A percentile compares a stretch with the other conserved stretches of the same genome.
phyloP scores from a whole-genome alignment of 495 filamentous ascomycete species.

The Penicillium argentinense region DNA sequence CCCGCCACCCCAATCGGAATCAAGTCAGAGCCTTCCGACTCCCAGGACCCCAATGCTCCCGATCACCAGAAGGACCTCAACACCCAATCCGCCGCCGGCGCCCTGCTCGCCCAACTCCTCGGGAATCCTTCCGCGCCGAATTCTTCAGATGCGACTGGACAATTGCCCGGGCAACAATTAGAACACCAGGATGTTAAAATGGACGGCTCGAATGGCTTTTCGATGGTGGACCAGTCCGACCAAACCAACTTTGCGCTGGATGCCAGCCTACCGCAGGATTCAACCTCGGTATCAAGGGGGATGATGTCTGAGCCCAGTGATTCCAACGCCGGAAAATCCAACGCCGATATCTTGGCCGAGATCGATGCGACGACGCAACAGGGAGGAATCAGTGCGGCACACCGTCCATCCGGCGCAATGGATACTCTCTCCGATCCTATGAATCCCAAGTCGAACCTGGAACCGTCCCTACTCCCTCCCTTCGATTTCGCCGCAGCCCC shows the following conservation, averaged over 20 bases:
- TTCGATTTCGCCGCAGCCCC: slow-evolving; percentile 38
- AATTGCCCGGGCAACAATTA: slow-evolving; percentile 8
- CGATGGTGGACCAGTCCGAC: slow-evolving; percentile 8
- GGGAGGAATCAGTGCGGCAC: slow-evolving; percentile 1
- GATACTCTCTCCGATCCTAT: slow-evolving; percentile 38
- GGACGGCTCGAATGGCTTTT: slow-evolving; percentile 17
- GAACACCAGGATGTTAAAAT: slow-evolving; percentile 24
- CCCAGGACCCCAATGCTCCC: slow-evolving; percentile 12
- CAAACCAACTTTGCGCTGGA: slow-evolving; percentile 12
- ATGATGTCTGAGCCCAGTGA: slow-evolving; percentile 20
- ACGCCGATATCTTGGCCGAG: slow-evolving; percentile 18
- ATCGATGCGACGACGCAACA: slow-evolving; percentile 13
- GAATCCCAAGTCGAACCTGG: slow-evolving; percentile 32
- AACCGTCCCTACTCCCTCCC: slow-evolving; percentile 39
- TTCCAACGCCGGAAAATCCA: slow-evolving; percentile 21
- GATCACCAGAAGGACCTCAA: slow-evolving; percentile 20
- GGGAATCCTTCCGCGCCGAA: slow-evolving; percentile 30
- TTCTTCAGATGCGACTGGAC: slow-evolving; percentile 1
- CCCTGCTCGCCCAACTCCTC: slow-evolving; percentile 45
- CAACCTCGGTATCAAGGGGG: slow-evolving; percentile 13
- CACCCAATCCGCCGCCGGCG: slow-evolving; percentile 44
- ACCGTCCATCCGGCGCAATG: slow-evolving; percentile 22
- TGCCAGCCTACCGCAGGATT: slow-evolving; percentile 8
- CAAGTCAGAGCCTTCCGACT: slow-evolving; percentile 34
- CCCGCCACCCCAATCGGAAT: slow-evolving; percentile 33